A percentile compares a stretch with the other conserved stretches of the same genome.
Conservation (phyloP, 2,329 filamentous ascomycete genomes). For the Chrysosporium keratinophilum region DNA sequence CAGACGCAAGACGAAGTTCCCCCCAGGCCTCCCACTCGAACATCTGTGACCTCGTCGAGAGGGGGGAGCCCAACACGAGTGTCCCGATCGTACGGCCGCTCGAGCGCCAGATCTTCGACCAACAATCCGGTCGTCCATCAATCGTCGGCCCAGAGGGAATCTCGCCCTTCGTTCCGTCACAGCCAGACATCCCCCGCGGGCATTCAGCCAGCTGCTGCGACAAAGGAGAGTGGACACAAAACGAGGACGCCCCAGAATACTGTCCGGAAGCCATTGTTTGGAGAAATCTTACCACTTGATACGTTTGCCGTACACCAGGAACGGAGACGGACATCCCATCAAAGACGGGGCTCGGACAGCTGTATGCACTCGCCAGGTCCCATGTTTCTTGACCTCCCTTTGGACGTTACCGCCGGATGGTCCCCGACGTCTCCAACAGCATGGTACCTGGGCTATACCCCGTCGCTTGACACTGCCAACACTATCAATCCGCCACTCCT, state of each 20-base stretch:
- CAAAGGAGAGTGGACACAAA: not conserved
- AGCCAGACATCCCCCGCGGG: not conserved
- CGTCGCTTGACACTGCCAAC: constrained; percentile 35
- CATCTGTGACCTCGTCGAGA: constrained; percentile 26
- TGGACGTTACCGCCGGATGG: constrained; percentile 34
- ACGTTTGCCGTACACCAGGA: constrained; percentile 23
- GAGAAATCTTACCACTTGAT: constrained; percentile 55
- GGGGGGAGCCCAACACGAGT: constrained; percentile 29
- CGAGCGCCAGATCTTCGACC: constrained; percentile 17
- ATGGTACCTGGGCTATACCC: constrained; percentile 48
- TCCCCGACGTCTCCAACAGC: constrained; percentile 57
- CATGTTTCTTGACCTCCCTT: constrained; percentile 32
- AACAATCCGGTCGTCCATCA: not conserved
- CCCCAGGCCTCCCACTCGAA: constrained; percentile 30
- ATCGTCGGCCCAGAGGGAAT: not conserved
- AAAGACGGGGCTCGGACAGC: constrained; percentile 61
- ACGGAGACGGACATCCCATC: constrained; percentile 48
- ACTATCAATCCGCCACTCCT: constrained; percentile 17
- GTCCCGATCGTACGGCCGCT: constrained; percentile 19
- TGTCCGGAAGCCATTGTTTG: constrained; percentile 56
- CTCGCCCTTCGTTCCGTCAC: not conserved
- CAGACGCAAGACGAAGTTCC: constrained; percentile 44
- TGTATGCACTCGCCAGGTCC: constrained; percentile 47
- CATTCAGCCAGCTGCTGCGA: not conserved
- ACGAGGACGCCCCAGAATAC: constrained; percentile 19